Evolutionary conservation across 495 filamentous ascomycete genomes (phyloP), one percentile per base, ranked within the genome.

Genomic region (Staphylotrichum longicolle): DNA sequence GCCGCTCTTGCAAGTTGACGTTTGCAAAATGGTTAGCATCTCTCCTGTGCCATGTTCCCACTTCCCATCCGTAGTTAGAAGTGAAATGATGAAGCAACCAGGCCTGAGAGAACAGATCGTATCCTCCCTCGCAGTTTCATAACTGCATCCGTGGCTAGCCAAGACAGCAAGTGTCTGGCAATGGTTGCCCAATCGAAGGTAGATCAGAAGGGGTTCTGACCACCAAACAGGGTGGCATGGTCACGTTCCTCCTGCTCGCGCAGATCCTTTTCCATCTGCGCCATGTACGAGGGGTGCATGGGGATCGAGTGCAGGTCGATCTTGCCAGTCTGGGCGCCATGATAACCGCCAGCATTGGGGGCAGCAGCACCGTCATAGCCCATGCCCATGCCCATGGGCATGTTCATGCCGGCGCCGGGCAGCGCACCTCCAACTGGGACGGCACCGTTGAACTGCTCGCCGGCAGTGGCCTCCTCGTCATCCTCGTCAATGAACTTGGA

Each of bases 201-300:
- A 4, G n/a, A 50, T 32, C 9, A 27, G 5, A 20, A 5, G 3
- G 3, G 1, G n/a, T 11, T 27, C 20, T 27, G 20, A 5, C 41
- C 37, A 10, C 57, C 58, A 40, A 60, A 60, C 32, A 60, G 49
- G 37, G 3, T 35, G 5, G 39, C 58, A 39, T 32, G 46, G 20
- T 58, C 56, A 5, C 47, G 57, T 27, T 4, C 47, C 48, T 49
- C 55, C 34, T 37, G 41, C 54, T 47, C 40, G 39, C 39, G 53
- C 54, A 11, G 2, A 9, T 42, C 41, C 39, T 14, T 40, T 32
- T 57, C 55, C 44, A 30, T 2, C 58, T 39, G 48, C 37, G 15
- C 39, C 7, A 20, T 2, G 40, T 37, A 45, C 0, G 3, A 8
- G 3, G 57, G 57, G n/a, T 60, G 47, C 27, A 45, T 27, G 6